phyloP scores from a whole-genome alignment of 2,329 filamentous ascomycete genomes.

The Colletotrichum ledebouriae region DNA sequence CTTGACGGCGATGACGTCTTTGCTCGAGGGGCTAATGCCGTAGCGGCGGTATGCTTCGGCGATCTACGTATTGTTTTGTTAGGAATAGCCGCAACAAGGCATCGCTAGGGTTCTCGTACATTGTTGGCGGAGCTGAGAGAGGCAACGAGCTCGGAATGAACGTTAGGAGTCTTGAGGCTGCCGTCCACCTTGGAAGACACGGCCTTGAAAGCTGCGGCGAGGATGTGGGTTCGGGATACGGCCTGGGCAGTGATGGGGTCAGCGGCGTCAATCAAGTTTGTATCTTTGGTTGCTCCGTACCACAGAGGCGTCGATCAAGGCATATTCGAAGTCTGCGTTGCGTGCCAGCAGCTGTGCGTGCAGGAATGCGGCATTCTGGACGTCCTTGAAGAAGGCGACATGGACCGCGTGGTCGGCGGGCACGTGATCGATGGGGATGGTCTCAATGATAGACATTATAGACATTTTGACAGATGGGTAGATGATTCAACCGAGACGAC shows the following conservation, averaged over 20 bases:
- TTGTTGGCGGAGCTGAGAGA: slow-evolving; percentile 87
- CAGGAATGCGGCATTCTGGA: slow-evolving; percentile 83
- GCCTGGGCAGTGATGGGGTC: slow-evolving; percentile 61
- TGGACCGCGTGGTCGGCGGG: slow-evolving; percentile 77
- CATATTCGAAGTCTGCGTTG: slow-evolving; percentile 91
- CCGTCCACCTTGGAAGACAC: slow-evolving; percentile 73
- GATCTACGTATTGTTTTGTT: slow-evolving; percentile 69
- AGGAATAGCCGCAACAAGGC: slow-evolving; percentile 1
- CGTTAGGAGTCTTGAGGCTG: slow-evolving; percentile 81
- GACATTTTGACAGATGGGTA: slow-evolving; percentile 19
- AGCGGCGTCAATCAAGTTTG: not conserved
- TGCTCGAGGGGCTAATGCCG: slow-evolving; percentile 80
- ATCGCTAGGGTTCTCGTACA: slow-evolving; percentile 58
- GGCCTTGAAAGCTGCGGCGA: slow-evolving; percentile 84
- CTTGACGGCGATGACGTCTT: slow-evolving; percentile 84
- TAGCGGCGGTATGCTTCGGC: slow-evolving; percentile 91
- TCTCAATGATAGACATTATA: slow-evolving; percentile 64
- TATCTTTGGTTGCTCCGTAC: slow-evolving; percentile 58
- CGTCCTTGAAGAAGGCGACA: slow-evolving; percentile 79
- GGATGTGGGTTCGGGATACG: slow-evolving; percentile 77
- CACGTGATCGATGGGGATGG: slow-evolving; percentile 80
- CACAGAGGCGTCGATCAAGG: slow-evolving; percentile 87
- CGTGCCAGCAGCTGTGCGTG: slow-evolving; percentile 87
- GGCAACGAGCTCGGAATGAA: slow-evolving; percentile 90
- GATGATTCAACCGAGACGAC: not conserved